phyloP scores from a whole-genome alignment of 148 eudicot genomes.

The Amaranthus cruentus region DNA sequence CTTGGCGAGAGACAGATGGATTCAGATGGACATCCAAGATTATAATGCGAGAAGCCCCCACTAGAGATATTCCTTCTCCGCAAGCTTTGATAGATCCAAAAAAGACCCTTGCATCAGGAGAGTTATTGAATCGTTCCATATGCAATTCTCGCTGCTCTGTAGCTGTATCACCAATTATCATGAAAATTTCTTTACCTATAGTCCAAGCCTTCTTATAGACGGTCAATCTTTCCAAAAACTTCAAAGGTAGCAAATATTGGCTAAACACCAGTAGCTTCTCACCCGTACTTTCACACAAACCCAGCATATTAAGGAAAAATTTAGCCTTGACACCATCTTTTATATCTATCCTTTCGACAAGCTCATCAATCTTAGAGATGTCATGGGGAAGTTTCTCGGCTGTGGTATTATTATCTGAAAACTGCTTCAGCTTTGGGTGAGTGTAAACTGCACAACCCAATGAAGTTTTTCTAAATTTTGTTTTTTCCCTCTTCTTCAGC shows the following conservation, averaged over 20 bases:
- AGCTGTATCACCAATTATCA: constrained; percentile 64
- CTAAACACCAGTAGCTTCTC: constrained; percentile 85
- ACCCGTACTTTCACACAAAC: constrained; percentile 57
- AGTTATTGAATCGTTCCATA: constrained; percentile 76
- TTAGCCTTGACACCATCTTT: constrained; percentile 79
- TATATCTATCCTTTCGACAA: constrained; percentile 48
- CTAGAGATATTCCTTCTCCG: constrained; percentile 95
- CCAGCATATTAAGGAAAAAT: constrained; percentile 59
- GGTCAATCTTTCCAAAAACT: constrained; percentile 60
- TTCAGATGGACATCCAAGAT: constrained; percentile 77
- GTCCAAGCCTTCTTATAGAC: constrained; percentile 52
- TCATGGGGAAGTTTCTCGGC: constrained; percentile 42
- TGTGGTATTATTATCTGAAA: constrained; percentile 34
- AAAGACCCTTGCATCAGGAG: constrained; percentile 67
- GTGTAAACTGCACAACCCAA: constrained; percentile 68
- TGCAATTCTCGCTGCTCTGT: constrained; percentile 54
- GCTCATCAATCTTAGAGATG: constrained; percentile 40
- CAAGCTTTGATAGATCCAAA: constrained; percentile 94
- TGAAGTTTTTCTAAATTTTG: constrained; percentile 53
- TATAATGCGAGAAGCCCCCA: constrained; percentile 88
- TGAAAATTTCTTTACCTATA: constrained; percentile 57
- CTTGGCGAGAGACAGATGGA: constrained; percentile 93
- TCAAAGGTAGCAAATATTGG: constrained; percentile 69
- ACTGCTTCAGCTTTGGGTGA: constrained; percentile 58
- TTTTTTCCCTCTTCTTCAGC: constrained; percentile 40